Base-by-base conservation (phyloP, 495 filamentous ascomycete genomes). In the Xylaria telfairii region DNA sequence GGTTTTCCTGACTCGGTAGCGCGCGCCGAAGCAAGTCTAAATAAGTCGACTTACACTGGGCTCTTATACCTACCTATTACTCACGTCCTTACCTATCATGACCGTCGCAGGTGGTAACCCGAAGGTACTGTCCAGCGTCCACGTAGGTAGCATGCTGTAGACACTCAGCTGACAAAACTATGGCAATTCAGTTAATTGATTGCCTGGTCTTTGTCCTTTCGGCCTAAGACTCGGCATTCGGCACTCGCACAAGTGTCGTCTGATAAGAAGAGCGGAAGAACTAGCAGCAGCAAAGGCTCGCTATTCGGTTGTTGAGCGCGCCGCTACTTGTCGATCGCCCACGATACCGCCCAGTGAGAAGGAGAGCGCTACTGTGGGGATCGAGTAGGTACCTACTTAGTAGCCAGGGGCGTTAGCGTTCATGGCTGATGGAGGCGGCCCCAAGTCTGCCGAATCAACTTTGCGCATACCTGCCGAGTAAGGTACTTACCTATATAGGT, bases 171-270 rank as follows among this genome's bases (percentile, higher is more conserved):
- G 49, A 53, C 49, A 51, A 51, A 51, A 3, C 21, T 34, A 9
- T 57, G 57, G 57, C 34, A 46, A 26, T 42, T 42, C 10, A 62
- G 32, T n/a, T 34, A 7, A 30, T 56, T 7, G 10, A 17, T 37
- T 24, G 21, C 4, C 59, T 15, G 59, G n/a, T 9, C 8, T 17
- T 26, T 21, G 1, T 64, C 61, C 37, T 64, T 12, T 64, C 61
- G 61, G 41, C 60, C 39, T 19, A 28, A 30, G 30, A 19, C 61
- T 64, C 61, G 61, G 61, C 26, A 24, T 64, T 64, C 61, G 61
- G 61, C 41, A 32, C 61, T 32, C 41, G 41, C 61, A 32, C 26
- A 19, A 32, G 1, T 10, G 6, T 13, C 10, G 59, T 15, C n/a
- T 7, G 24, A 64, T 28, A 47, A 32, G 61, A 47, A 32, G 46